Evolutionary conservation across 768 basidiomycete species (phyloP).

Genomic region (Boletus fagicola): DNA sequence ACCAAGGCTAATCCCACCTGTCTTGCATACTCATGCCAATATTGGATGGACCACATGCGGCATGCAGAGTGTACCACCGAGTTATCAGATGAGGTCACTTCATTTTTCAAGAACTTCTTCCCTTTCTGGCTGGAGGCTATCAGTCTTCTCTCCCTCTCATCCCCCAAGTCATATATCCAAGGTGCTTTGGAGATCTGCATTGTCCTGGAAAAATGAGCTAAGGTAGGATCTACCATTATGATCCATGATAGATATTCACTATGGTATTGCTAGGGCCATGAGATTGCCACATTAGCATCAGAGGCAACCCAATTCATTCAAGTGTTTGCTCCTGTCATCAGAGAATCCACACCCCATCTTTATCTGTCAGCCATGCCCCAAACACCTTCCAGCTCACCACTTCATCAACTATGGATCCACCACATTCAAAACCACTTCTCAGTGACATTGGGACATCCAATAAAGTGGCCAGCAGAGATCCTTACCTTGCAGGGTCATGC

Average conservation of each 20-base stretch:
- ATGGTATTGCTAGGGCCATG: not conserved
- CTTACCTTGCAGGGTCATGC: not conserved
- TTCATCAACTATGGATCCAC: not conserved
- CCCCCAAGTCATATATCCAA: not conserved
- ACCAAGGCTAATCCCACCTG: conserved; percentile 25
- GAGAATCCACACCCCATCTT: not conserved
- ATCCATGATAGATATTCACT: no score
- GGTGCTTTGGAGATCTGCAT: no score
- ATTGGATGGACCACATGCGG: conserved; percentile 35
- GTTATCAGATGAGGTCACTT: conserved; percentile 13
- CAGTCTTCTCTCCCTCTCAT: conserved; percentile 13
- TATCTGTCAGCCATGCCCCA: conserved; percentile 3
- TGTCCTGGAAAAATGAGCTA: no score
- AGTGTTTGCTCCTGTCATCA: not conserved
- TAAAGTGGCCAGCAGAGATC: not conserved
- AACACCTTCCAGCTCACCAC: not conserved
- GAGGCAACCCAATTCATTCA: conserved; percentile 3
- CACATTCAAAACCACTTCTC: not conserved
- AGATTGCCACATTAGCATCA: conserved; percentile 1
- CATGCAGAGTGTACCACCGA: conserved; percentile 7
- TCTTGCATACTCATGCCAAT: conserved; percentile 37
- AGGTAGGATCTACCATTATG: no score
- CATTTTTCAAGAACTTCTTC: conserved; percentile 25
- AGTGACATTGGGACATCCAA: not conserved
- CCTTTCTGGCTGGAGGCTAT: conserved; percentile 42